Conservation (phyloP, 495 filamentous ascomycete species). For the Aspergillus taichungensis region DNA sequence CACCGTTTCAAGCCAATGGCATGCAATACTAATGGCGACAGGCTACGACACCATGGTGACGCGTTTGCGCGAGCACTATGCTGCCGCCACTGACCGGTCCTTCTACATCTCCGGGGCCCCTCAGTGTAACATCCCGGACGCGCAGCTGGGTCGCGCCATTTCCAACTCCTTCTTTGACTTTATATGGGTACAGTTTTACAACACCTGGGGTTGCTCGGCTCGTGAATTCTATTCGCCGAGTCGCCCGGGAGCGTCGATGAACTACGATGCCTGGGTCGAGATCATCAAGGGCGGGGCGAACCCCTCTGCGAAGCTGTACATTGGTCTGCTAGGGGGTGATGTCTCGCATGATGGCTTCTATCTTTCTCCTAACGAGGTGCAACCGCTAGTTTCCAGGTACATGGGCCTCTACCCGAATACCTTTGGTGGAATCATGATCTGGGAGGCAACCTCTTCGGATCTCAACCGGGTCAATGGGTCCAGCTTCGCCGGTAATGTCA, state of each 20-base stretch:
- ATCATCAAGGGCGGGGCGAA: constrained; percentile 52
- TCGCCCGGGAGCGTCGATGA: constrained; percentile 45
- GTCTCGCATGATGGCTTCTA: constrained; percentile 32
- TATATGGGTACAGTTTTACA: constrained; percentile 65
- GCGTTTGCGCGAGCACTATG: constrained; percentile 43
- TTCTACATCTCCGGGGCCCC: constrained; percentile 60
- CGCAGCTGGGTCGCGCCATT: constrained; percentile 45
- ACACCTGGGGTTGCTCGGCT: constrained; percentile 48
- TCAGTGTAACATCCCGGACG: constrained; percentile 54
- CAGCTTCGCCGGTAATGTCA: constrained; percentile 36
- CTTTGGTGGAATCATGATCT: constrained; percentile 67
- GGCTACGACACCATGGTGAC: constrained; percentile 39
- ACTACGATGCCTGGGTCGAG: constrained; percentile 55
- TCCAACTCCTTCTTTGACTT: constrained; percentile 47
- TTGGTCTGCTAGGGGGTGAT: constrained; percentile 50
- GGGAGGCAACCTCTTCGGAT: constrained; percentile 53
- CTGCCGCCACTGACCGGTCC: constrained; percentile 28
- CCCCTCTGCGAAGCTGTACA: constrained; percentile 50
- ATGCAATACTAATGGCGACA: constrained; percentile 15
- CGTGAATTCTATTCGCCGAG: constrained; percentile 24
- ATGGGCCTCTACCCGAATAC: constrained; percentile 36
- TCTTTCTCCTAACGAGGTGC: constrained; percentile 39
- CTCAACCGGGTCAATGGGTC: constrained; percentile 36
- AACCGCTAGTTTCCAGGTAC: constrained; percentile 40
- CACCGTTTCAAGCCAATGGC: constrained; percentile 1